These are phyloP conservation scores for Spongospora subterranea DNA, from an alignment of 208 protist genomes.

Conservation along the genomic window DNA sequence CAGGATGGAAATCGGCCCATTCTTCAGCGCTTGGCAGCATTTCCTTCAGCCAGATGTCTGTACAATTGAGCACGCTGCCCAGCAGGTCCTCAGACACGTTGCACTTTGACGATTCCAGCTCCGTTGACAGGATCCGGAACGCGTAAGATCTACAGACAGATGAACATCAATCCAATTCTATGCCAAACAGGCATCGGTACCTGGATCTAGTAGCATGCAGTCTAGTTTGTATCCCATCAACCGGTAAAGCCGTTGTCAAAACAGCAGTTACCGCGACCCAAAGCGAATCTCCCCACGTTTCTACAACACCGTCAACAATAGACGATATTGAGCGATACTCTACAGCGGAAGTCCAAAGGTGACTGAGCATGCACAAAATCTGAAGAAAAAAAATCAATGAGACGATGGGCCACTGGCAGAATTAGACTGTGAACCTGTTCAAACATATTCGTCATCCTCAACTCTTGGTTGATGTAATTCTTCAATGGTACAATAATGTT, in stretches of 20 bases:
- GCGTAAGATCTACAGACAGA: not conserved
- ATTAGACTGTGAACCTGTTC: too few species aligned
- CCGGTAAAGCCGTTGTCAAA: not conserved
- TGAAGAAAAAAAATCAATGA: not conserved
- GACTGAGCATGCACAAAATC: not conserved
- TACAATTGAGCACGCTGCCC: not conserved
- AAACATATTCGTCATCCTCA: too few species aligned
- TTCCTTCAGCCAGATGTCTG: not conserved
- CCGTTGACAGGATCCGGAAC: not conserved
- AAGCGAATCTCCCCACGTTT: not conserved
- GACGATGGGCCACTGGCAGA: not conserved
- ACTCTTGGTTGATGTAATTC: not conserved
- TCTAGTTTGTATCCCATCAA: not conserved
- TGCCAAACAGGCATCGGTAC: not conserved
- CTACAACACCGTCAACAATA: not conserved
- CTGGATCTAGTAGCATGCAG: not conserved
- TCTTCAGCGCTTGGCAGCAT: not conserved
- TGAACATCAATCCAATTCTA: not conserved
- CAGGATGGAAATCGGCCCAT: not conserved
- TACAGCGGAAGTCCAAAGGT: not conserved
- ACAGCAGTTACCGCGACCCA: not conserved
- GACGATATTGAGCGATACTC: constrained; percentile 3
- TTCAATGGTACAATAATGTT: not conserved
- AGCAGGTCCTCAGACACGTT: not conserved
- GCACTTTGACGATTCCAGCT: not conserved